phyloP scores from a whole-genome alignment of 2,329 filamentous ascomycete species.

The Venturia carpophila region DNA sequence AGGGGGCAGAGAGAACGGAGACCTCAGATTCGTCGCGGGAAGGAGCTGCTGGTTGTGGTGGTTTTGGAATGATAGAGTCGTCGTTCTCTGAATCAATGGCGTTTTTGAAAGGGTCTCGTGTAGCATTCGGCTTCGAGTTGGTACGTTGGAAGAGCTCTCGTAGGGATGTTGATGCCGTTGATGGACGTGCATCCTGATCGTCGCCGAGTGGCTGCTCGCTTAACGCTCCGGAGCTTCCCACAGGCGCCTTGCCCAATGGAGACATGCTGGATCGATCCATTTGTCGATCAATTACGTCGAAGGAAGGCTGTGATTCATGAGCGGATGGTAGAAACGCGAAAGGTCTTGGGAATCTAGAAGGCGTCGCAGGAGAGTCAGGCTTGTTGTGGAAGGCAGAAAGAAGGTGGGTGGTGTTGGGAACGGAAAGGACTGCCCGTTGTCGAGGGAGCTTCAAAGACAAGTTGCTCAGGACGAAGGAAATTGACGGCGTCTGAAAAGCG shows the following conservation, averaged over 20 bases:
- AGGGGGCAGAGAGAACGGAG: not conserved
- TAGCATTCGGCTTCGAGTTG: not conserved
- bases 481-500: too few relatives aligned
- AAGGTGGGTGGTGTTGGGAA: not conserved
- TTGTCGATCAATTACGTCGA: not conserved
- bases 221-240: not conserved
- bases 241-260: not conserved
- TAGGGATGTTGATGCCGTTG: not conserved
- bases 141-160: not conserved
- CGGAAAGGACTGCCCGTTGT: conserved; percentile 3
- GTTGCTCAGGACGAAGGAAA: not conserved
- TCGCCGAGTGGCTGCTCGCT: conserved; percentile 9
- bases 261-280: not conserved
- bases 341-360: not conserved
- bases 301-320: not conserved
- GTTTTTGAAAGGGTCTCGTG: not conserved
- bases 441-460: not conserved
- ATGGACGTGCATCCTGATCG: conserved; percentile 11
- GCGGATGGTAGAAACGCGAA: not conserved
- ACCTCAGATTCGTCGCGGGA: not conserved
- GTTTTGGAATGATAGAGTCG: not conserved
- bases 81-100: not conserved
- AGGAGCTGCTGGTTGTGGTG: not conserved
- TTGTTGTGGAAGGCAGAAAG: not conserved
- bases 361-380: not conserved